Conservation (phyloP, 805 yeast genomes). For the Wickerhamomyces mucosus region DNA sequence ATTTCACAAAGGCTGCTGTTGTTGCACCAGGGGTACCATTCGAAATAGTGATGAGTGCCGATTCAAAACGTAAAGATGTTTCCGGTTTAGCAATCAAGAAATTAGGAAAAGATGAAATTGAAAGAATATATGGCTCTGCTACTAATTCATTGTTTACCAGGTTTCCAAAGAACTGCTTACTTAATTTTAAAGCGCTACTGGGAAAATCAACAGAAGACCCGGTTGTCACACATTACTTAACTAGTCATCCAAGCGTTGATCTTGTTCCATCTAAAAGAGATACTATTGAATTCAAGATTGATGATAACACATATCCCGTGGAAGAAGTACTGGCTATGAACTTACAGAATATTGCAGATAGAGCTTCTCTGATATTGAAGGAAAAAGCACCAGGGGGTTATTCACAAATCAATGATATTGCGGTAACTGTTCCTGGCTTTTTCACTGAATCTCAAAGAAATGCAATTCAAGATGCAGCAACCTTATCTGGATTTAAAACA, state of each 20-base stretch:
- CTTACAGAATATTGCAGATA: conserved; percentile 48
- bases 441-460: conserved; percentile 55
- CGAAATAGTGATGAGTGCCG: conserved; percentile 82
- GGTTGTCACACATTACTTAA: conserved; percentile 35
- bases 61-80: conserved; percentile 83
- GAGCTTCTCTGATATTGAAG: conserved; percentile 57
- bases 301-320: conserved; percentile 39
- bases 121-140: conserved; percentile 72
- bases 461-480: conserved; percentile 65
- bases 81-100: conserved; percentile 64
- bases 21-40: conserved; percentile 87
- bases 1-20: conserved; percentile 75
- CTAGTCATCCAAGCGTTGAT: conserved; percentile 53
- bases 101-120: conserved; percentile 35
- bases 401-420: conserved; percentile 50
- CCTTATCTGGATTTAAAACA: conserved; percentile 55
- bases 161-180: conserved; percentile 60
- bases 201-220: conserved; percentile 50
- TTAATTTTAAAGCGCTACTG: conserved; percentile 59
- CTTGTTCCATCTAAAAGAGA: conserved; percentile 36
- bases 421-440: conserved; percentile 69
- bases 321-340: conserved; percentile 87
- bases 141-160: conserved; percentile 62
- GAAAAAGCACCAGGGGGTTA: conserved; percentile 41
- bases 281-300: conserved; percentile 48